phyloP scores from a whole-genome alignment of 2,329 filamentous ascomycete genomes.

The Claviceps fusiformis region DNA sequence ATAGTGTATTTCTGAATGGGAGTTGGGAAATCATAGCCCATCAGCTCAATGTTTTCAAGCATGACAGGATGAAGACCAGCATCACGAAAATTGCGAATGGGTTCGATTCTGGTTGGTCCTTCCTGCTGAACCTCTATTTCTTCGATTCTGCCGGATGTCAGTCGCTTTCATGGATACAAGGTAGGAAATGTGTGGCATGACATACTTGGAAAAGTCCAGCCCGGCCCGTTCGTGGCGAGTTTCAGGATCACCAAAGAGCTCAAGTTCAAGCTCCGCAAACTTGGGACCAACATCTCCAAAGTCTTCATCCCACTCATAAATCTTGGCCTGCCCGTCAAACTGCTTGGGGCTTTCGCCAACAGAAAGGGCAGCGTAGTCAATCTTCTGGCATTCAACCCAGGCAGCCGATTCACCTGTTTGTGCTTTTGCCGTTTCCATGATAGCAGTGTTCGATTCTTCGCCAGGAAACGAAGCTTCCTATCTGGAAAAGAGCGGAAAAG shows the following conservation, averaged over 20 bases:
- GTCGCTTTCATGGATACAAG: neutral
- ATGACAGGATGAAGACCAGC: slow-evolving; percentile 79
- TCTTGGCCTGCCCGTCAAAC: slow-evolving; percentile 42
- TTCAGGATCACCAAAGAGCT: slow-evolving; percentile 54
- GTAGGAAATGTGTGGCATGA: slow-evolving; percentile 7
- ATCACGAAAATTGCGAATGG: slow-evolving; percentile 49
- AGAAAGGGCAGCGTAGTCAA: slow-evolving; percentile 31
- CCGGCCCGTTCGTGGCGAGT: slow-evolving; percentile 38
- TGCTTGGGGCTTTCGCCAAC: slow-evolving; percentile 10
- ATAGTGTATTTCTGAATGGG: slow-evolving; percentile 80
- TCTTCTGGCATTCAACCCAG: slow-evolving; percentile 33
- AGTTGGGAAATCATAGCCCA: slow-evolving; percentile 60
- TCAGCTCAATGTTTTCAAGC: slow-evolving; percentile 60
- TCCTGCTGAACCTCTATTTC: slow-evolving; percentile 44
- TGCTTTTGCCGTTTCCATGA: neutral
- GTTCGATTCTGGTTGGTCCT: slow-evolving; percentile 35
- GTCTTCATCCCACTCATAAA: slow-evolving; percentile 79
- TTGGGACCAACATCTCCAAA: slow-evolving; percentile 72
- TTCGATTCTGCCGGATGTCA: slow-evolving; percentile 31
- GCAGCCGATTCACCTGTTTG: neutral
- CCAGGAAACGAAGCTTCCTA: too few species aligned
- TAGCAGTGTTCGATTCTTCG: neutral
- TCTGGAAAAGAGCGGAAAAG: neutral
- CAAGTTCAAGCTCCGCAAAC: slow-evolving; percentile 54
- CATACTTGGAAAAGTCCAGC: slow-evolving; percentile 50